A percentile compares a stretch with the other conserved stretches of the same genome.
Evolutionary conservation across 257 asterid genomes (phyloP).

Genomic region (Solanum appendiculatum): DNA sequence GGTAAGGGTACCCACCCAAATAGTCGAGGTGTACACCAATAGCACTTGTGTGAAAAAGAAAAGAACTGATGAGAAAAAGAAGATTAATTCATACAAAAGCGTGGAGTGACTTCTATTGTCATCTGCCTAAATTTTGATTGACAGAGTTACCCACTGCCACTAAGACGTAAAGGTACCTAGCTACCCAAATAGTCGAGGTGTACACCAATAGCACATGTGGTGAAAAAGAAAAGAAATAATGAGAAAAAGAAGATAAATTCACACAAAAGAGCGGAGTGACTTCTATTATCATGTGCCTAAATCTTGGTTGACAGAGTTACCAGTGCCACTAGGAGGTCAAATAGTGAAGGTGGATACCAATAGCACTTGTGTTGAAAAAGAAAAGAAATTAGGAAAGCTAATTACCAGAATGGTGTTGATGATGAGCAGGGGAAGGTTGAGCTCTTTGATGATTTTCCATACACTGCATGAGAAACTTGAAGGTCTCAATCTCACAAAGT

Average conservation of each 20-base stretch:
- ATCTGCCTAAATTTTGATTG: not conserved
- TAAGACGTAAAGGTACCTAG: not conserved
- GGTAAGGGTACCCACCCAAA: not conserved
- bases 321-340: not conserved
- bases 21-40: not conserved
- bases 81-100: not conserved
- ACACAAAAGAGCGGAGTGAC: not conserved
- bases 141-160: not conserved
- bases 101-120: not conserved
- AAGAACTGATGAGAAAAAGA: not conserved
- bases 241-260: not conserved
- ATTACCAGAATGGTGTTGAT: not conserved
- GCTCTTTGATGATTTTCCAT: slow-evolving; percentile 35
- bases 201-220: not conserved
- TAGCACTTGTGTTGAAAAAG: not conserved
- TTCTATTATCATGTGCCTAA: not conserved
- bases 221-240: no score
- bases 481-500: slow-evolving; percentile 52
- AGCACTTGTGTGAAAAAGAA: no score
- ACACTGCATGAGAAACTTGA: slow-evolving; percentile 29
- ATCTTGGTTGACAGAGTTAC: not conserved
- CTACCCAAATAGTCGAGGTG: not conserved
- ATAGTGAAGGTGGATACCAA: not conserved
- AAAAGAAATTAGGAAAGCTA: not conserved
- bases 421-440: not conserved